Base-by-base conservation (phyloP, 2,329 filamentous ascomycete species). In the Botrytis squamosa region DNA sequence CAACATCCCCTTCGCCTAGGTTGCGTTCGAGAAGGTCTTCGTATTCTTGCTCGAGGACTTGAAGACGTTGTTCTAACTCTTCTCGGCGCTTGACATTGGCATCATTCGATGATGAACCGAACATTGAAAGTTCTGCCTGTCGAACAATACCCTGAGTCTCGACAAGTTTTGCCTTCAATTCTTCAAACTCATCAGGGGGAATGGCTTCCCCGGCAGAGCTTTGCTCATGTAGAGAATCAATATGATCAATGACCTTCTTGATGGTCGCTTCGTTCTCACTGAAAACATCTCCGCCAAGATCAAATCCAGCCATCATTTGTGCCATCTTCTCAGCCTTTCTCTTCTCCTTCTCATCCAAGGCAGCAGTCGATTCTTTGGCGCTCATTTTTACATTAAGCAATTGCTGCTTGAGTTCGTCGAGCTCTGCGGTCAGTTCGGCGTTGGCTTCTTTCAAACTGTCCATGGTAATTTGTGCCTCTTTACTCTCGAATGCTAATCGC, bases 241-340 rank as follows among this genome's bases (percentile, higher is more conserved):
- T 86, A 79, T 93, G 91, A 78, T 94, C 90, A 78, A 98, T 95
- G 76, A 94, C 91, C 76, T 92, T 90, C 74, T 93, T 90, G 74
- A 99, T 93, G 69, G 90, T 91, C 76, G 91, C 89, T 83, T 99
- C 96, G 79, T 97, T 97, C 74, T 96, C 93, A 78, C 94, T 97
- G 82, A 98, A 97, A 46, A 97, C 91, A 74, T 98, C 95, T 67
- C 92, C 92, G 63, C 94, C 95, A 49, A 99, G 89, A 80, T 99
- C 95, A 80, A 99, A 98, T 5, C 95, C 94, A 74, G 96, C 96
- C 95, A 99, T 98, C 96, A 99, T 99, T 88, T 98, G 93, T 62
- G 96, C 96, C 96, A 99, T 99, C 84, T 97, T 96, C 85, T 99
- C 96, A 0, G 95, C 94, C 88, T 99, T 99, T 85, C 94, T 95